Evolutionary conservation across 176 grass and related monocot genomes (phyloP).

Genomic region (Oryza punctata): DNA sequence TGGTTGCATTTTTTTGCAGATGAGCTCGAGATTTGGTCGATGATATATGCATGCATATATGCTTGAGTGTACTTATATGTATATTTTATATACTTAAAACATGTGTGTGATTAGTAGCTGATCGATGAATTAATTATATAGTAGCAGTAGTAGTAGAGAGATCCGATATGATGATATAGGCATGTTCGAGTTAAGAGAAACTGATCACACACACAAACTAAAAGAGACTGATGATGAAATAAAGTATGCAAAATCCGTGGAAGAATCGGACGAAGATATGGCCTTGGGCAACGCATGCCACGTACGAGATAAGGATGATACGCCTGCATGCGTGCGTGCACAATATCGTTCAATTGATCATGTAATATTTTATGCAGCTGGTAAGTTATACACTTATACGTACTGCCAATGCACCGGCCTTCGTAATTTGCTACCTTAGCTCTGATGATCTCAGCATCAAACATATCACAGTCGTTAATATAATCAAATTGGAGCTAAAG

Average conservation of each 20-base stretch:
- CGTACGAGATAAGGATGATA: constrained; percentile 33
- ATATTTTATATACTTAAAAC: background rate
- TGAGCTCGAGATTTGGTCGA: background rate
- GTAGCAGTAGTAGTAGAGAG: background rate
- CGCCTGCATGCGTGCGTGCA: background rate
- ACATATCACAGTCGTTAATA: constrained; percentile 18
- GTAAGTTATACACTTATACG: background rate
- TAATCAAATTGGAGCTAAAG: background rate
- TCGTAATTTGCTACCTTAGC: background rate
- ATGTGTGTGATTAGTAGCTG: background rate
- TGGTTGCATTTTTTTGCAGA: background rate
- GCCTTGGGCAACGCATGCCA: background rate
- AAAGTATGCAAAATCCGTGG: constrained; percentile 15
- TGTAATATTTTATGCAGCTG: constrained; percentile 34
- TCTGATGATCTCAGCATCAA: background rate
- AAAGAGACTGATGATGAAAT: background rate
- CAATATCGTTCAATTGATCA: background rate
- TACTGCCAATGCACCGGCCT: background rate
- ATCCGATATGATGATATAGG: background rate
- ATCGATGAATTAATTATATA: no score
- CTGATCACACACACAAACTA: background rate
- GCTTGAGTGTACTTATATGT: no score
- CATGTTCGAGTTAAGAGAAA: constrained; percentile 2
- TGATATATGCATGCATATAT: constrained; percentile 9
- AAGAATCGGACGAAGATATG: constrained; percentile 44